Base-by-base conservation (phyloP, 2,329 filamentous ascomycete species). In the Colletotrichum zoysiae region DNA sequence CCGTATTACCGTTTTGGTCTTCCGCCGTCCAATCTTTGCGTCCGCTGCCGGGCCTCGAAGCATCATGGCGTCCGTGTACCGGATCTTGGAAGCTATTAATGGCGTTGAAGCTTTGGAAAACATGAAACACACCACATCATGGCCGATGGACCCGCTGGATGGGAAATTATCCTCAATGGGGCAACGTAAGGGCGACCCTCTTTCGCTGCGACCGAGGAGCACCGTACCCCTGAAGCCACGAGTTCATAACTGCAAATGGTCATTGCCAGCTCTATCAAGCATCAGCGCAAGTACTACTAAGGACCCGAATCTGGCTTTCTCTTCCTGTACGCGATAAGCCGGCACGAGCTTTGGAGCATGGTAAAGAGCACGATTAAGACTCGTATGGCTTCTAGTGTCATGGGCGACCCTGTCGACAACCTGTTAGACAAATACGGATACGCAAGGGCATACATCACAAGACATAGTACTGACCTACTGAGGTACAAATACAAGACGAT, bases 61-160 rank as follows among this genome's bases (percentile, higher is more conserved):
- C 40, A 26, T 50, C 23, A 56, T 18, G n/a, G 55, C 60, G 70
- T 71, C 65, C 59, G 70, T 69, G 70, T 65, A 38, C 65, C 18
- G 20, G 42, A 20, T 8, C 42, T 20, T 44, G 42, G 46, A 58
- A 33, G 60, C 33, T 53, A 40, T 65, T 55, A 70, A 71, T 71
- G 48, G 59, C 55, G 46, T 69, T 48, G 66, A 56, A 60, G 69
- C 65, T 33, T 71, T 69, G 53, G 23, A 57, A 40, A 57, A 73
- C 26, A 65, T 73, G 71, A 73, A 73, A 73, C 71, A 44, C 71
- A 73, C 71, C 71, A 64, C 63, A 63, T 71, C 59, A 70, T 73
- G 68, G 71, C 71, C 65, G 59, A 62, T 57, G 64, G 68, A 50
- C 60, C 59, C 63, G 62, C 53, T 51, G 61, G 26, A 65, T 53